Percentiles rank a stretch among this genome's conserved stretches.
phyloP scores from a whole-genome alignment of 306 rosid species.

The Sophora flavescens region DNA sequence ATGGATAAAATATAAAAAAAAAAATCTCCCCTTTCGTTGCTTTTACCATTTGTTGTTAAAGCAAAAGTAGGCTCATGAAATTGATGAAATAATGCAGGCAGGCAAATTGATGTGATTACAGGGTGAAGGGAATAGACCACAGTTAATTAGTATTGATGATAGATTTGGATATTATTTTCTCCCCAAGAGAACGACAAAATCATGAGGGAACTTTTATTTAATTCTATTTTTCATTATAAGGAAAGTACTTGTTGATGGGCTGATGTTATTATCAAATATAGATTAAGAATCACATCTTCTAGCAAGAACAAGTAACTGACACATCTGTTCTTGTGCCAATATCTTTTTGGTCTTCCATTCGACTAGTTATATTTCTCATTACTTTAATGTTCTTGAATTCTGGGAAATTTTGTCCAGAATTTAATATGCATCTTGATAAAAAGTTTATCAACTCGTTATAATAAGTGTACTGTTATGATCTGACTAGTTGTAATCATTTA shows the following conservation, averaged over 20 bases:
- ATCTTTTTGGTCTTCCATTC: background rate
- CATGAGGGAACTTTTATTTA: background rate
- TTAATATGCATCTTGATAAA: conserved; percentile 12
- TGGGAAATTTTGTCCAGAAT: conserved; percentile 7
- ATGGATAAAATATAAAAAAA: too few relatives aligned
- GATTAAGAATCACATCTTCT: conserved; percentile 8
- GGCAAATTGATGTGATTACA: too few relatives aligned
- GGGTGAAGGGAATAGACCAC: background rate
- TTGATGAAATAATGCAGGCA: too few relatives aligned
- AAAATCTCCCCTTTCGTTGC: too few relatives aligned
- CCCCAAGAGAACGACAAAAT: conserved; percentile 14
- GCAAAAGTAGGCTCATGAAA: too few relatives aligned
- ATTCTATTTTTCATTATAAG: background rate
- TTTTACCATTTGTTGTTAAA: too few relatives aligned
- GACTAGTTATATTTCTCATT: conserved; percentile 12
- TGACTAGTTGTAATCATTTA: conserved; percentile 23
- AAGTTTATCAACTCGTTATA: conserved; percentile 1
- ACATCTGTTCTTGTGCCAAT: conserved; percentile 21
- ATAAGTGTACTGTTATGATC: background rate
- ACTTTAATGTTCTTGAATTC: conserved; percentile 26
- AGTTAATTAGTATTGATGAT: conserved; percentile 15
- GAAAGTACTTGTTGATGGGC: conserved; percentile 17
- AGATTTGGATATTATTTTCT: conserved; percentile 20
- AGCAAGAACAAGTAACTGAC: conserved; percentile 5
- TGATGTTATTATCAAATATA: conserved; percentile 12